Conservation (phyloP, 768 basidiomycete species). For the Vararia minispora region DNA sequence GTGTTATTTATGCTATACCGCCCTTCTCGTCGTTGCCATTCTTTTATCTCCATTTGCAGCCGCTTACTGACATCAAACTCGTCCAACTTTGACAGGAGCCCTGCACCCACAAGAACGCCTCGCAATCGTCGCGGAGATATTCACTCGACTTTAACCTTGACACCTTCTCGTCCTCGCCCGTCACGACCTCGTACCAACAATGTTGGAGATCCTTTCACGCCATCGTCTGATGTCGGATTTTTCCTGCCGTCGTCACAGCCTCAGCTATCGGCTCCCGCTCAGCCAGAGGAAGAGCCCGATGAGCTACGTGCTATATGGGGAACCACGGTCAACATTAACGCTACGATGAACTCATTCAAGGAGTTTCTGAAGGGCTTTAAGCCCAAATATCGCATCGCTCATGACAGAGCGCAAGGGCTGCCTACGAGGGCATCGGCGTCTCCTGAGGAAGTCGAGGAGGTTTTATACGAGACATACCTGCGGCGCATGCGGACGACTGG, state of each 20-base stretch:
- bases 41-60: background rate
- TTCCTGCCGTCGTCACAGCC: conserved; percentile 46
- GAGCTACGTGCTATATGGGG: conserved; percentile 95
- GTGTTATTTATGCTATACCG: background rate
- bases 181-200: conserved; percentile 25
- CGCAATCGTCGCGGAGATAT: conserved; percentile 82
- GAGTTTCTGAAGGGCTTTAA: conserved; percentile 91
- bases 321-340: conserved; percentile 84
- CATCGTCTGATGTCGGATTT: conserved; percentile 49
- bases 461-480: conserved; percentile 73
- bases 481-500: conserved; percentile 82
- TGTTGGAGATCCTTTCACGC: too few species aligned
- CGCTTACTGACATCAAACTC: background rate
- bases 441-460: conserved; percentile 55
- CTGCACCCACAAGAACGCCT: conserved; percentile 42
- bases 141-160: conserved; percentile 64
- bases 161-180: conserved; percentile 32
- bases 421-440: conserved; percentile 37
- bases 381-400: conserved; percentile 68
- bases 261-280: conserved; percentile 48
- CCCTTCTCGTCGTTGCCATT: background rate
- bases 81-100: conserved; percentile 30
- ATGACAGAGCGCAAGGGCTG: conserved; percentile 56
- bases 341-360: conserved; percentile 85
- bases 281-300: conserved; percentile 65